These are phyloP conservation scores for Deakozyma indianensis DNA, from an alignment of 805 yeast genomes.

Conservation along the genomic window DNA sequence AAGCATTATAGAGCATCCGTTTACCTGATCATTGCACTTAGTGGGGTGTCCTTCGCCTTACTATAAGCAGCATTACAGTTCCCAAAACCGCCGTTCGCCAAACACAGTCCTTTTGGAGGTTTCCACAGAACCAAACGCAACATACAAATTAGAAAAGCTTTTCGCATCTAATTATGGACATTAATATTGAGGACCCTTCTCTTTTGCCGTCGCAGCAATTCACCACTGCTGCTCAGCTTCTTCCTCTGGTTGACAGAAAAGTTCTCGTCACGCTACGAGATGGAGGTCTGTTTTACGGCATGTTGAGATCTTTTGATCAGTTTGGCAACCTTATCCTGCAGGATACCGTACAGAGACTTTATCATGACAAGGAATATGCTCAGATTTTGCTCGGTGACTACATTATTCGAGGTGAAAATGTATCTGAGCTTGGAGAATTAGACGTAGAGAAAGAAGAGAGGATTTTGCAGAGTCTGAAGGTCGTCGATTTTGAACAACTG, in stretches of 20 bases:
- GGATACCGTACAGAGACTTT: conserved; percentile 74
- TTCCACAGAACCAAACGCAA: too few relatives aligned
- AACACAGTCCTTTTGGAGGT: too few relatives aligned
- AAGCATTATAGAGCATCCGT: too few relatives aligned
- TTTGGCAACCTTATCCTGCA: conserved; percentile 82
- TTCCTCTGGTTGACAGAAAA: conserved; percentile 27
- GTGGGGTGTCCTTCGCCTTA: too few relatives aligned
- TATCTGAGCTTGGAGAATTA: conserved; percentile 84
- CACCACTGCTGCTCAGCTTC: conserved; percentile 24
- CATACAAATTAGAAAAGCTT: too few relatives aligned
- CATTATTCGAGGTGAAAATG: conserved; percentile 91
- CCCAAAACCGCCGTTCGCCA: too few relatives aligned
- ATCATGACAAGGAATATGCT: conserved; percentile 43
- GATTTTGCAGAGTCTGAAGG: conserved; percentile 41
- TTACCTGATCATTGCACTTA: too few relatives aligned
- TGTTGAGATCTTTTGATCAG: conserved; percentile 89
- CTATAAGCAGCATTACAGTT: too few relatives aligned
- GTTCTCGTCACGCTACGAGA: conserved; percentile 80
- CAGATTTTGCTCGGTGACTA: conserved; percentile 70
- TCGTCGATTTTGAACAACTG: conserved; percentile 48
- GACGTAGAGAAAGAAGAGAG: conserved; percentile 76
- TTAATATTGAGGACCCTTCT: conserved; percentile 19
- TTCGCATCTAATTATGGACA: not conserved
- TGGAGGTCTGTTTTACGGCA: conserved; percentile 78
- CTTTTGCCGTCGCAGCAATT: conserved; percentile 23